These are phyloP conservation scores for Claviceps digitariae DNA, from an alignment of 2,329 filamentous ascomycete species.

Conservation along the genomic window DNA sequence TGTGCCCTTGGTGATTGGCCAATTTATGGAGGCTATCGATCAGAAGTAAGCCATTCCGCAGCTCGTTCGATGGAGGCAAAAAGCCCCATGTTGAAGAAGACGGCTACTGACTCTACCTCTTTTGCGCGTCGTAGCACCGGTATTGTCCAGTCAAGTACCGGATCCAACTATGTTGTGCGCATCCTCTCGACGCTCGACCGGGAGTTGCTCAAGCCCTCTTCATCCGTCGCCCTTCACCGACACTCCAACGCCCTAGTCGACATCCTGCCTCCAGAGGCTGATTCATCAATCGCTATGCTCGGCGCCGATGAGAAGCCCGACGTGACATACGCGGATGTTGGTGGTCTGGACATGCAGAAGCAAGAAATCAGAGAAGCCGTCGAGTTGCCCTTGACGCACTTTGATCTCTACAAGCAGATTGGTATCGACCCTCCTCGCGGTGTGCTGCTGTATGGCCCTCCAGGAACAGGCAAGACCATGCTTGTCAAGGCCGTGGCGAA, in stretches of 20 bases:
- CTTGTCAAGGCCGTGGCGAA: constrained; percentile 97
- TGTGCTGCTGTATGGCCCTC: constrained; percentile 90
- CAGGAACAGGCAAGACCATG: constrained; percentile 95
- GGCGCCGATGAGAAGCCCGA: constrained; percentile 95
- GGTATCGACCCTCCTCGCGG: constrained; percentile 96
- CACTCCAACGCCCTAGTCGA: constrained; percentile 98
- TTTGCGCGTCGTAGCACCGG: constrained; percentile 54
- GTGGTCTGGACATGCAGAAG: constrained; percentile 98
- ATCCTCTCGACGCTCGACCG: constrained; percentile 97
- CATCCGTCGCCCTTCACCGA: constrained; percentile 90
- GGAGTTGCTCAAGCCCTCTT: constrained; percentile 94
- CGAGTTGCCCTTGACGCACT: constrained; percentile 90
- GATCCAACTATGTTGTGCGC: constrained; percentile 96
- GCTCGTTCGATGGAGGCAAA: background rate
- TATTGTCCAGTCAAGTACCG: constrained; percentile 95
- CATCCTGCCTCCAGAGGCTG: constrained; percentile 95
- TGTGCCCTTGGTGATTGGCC: constrained; percentile 92
- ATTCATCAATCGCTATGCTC: constrained; percentile 97
- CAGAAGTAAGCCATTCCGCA: constrained; percentile 60
- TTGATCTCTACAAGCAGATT: constrained; percentile 98
- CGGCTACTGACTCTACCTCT: background rate
- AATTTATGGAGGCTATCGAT: constrained; percentile 99
- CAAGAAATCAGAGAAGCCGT: constrained; percentile 98
- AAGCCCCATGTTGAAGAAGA: background rate
- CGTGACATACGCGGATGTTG: constrained; percentile 94